Base-by-base conservation (phyloP, 2,329 filamentous ascomycete species). In the Sarocladium oryzae region DNA sequence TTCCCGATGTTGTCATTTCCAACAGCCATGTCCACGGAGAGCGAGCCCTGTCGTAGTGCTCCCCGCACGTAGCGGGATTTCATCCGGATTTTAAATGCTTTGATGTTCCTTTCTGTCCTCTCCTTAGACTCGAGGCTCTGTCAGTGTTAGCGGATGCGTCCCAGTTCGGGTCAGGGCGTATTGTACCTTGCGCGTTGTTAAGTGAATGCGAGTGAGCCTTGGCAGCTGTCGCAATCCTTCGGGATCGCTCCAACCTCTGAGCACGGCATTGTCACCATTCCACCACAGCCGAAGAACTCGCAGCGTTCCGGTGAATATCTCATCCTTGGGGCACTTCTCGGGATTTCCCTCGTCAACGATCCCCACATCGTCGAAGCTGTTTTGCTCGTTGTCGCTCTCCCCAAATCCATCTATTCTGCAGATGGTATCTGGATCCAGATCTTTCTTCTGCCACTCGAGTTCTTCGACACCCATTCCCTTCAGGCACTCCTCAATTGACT, bases 211-310 rank as follows among this genome's bases (percentile, higher is more conserved):
- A 8, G 8, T 8, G 28, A 33, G 45, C 11, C 24, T 5, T 23
- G 26, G 45, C 8, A 49, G 45, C n/a, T 21, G 28, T 21, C 45
- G 26, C 11, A 49, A 16, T 18, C 45, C 30, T 7, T 49, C 45
- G 11, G 45, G 45, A 18, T 49, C 45, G 20, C 45, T 49, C 45
- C 45, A 49, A 13, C 45, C 45, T 20, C 45, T 7, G 6, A 49
- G 30, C 7, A 49, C 45, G 6, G 45, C 45, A 35, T 49, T 49
- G 16, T 49, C 45, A 18, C 45, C 45, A 33, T 28, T 28, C 45
- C 45, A 49, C 26, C 26, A 36, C 4, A 49, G 45, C 33, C 24
- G 26, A 18, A 49, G 45, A 4, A 4, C 7, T 6, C 40, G 40
- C 10, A 45, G 18, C n/a, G 40, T 45, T n/a, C 40, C 40, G 11